These are phyloP conservation scores for Nakazawaea anatomiae DNA, from an alignment of 805 yeast species.

Conservation along the genomic window DNA sequence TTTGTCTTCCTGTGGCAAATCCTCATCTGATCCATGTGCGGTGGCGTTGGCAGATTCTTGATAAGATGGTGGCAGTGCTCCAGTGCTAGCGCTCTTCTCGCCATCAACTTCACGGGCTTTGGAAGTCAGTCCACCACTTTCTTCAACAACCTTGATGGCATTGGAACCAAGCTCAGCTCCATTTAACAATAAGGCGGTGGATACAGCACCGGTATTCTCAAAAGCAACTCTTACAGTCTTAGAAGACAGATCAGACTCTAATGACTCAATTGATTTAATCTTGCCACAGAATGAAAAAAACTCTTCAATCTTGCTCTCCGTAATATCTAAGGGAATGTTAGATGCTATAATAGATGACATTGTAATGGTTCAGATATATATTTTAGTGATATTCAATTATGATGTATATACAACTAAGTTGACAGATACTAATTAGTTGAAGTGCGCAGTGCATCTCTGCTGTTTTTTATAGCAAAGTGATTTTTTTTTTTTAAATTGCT, in stretches of 20 bases:
- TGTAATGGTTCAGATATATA: not conserved
- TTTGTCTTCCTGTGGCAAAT: conserved; percentile 68
- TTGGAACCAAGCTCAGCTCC: conserved; percentile 69
- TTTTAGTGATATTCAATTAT: too few relatives aligned
- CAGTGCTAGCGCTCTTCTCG: conserved; percentile 8
- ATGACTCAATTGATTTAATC: conserved; percentile 28
- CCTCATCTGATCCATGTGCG: conserved; percentile 21
- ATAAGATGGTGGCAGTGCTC: conserved; percentile 7
- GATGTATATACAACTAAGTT: too few relatives aligned
- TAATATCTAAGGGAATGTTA: conserved; percentile 44
- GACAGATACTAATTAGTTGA: too few relatives aligned
- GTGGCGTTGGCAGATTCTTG: conserved; percentile 13
- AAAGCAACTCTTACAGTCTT: conserved; percentile 46
- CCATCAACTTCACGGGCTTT: conserved; percentile 8
- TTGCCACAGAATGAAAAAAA: conserved; percentile 76
- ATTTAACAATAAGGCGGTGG: conserved; percentile 63
- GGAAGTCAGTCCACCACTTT: conserved; percentile 13
- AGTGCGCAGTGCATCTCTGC: too few relatives aligned
- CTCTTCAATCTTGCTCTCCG: conserved; percentile 48
- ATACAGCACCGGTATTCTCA: conserved; percentile 52
- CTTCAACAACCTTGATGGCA: conserved; percentile 41
- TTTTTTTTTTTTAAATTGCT: too few relatives aligned
- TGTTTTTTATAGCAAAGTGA: too few relatives aligned
- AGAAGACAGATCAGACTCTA: conserved; percentile 23
- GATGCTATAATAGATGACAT: conserved; percentile 43